Percentiles rank a stretch among this genome's conserved stretches.
These are phyloP conservation scores for Phytophthora sp. DNA, from an alignment of 352 stramenopile species.

Conservation along the genomic window DNA sequence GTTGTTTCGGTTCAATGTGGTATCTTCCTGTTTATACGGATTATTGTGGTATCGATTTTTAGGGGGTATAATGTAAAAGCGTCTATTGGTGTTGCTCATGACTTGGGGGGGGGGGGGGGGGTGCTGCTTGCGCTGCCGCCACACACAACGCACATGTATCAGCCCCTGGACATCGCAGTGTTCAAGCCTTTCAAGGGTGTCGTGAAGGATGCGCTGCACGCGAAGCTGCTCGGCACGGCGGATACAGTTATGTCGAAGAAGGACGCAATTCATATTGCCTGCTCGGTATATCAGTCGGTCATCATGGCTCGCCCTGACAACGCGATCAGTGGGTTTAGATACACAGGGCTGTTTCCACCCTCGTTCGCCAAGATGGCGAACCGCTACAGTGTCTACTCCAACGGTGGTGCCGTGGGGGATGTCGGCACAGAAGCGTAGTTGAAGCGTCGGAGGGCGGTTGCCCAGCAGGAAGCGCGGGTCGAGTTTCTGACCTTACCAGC, in stretches of 20 bases:
- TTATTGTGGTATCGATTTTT: neutral
- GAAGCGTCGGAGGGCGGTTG: too few species aligned
- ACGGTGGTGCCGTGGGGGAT: constrained; percentile 3
- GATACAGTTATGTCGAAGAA: constrained; percentile 2
- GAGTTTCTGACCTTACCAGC: too few species aligned
- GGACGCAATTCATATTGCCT: constrained; percentile 9
- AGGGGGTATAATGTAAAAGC: neutral
- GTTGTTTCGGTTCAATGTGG: neutral
- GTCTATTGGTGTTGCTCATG: neutral
- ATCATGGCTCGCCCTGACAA: constrained; percentile 9
- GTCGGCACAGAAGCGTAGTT: too few species aligned
- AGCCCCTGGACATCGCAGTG: constrained; percentile 11
- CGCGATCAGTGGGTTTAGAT: constrained; percentile 18
- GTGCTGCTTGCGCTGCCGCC: constrained; percentile 3
- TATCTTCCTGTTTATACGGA: neutral
- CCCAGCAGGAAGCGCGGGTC: too few species aligned
- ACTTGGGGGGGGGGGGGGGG: neutral
- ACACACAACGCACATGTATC: constrained; percentile 7
- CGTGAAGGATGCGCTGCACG: neutral
- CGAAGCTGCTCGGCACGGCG: neutral
- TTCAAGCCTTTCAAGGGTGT: constrained; percentile 11
- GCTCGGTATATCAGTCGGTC: constrained; percentile 1
- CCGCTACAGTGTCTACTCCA: neutral
- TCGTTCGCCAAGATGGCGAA: constrained; percentile 8
- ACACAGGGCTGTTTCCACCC: constrained; percentile 4